Evolutionary conservation across 768 basidiomycete genomes (phyloP).

Genomic region (Trametes punicea): DNA sequence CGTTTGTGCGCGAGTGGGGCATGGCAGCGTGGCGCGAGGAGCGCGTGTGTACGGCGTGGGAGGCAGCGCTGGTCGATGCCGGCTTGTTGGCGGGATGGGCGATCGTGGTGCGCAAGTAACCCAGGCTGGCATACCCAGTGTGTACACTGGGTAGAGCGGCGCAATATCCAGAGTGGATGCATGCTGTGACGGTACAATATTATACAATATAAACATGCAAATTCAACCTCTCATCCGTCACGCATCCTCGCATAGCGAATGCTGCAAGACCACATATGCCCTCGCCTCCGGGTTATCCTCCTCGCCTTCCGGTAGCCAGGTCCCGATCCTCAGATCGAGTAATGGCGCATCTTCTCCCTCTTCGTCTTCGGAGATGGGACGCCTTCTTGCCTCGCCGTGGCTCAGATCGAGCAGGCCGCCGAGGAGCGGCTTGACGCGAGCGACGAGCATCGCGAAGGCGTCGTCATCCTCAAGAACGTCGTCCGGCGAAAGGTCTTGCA

Average conservation of each 20-base stretch:
- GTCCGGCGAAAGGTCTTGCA: conserved; percentile 42
- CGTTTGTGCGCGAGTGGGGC: conserved; percentile 21
- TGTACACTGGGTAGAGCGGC: too few species aligned
- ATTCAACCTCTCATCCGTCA: neutral
- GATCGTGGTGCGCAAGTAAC: conserved; percentile 17
- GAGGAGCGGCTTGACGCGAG: conserved; percentile 43
- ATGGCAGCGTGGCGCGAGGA: conserved; percentile 25
- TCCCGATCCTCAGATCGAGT: conserved; percentile 15
- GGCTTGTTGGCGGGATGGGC: conserved; percentile 25
- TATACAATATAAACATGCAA: neutral
- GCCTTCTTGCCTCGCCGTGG: conserved; percentile 19
- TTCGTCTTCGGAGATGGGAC: neutral
- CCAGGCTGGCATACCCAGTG: neutral
- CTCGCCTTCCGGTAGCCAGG: conserved; percentile 11
- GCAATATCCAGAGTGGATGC: too few species aligned
- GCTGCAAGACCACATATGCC: conserved; percentile 13
- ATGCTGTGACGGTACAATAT: neutral
- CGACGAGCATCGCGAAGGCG: conserved; percentile 37
- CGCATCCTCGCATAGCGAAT: neutral
- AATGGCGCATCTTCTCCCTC: neutral
- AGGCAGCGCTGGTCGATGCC: conserved; percentile 21
- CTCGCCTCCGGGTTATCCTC: conserved; percentile 1
- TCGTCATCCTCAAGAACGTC: conserved; percentile 41
- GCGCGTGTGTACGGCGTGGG: conserved; percentile 24
- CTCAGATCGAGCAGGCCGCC: conserved; percentile 46